These are phyloP conservation scores for Thielaviopsis musarum DNA, from an alignment of 2,329 filamentous ascomycete genomes.

Conservation along the genomic window DNA sequence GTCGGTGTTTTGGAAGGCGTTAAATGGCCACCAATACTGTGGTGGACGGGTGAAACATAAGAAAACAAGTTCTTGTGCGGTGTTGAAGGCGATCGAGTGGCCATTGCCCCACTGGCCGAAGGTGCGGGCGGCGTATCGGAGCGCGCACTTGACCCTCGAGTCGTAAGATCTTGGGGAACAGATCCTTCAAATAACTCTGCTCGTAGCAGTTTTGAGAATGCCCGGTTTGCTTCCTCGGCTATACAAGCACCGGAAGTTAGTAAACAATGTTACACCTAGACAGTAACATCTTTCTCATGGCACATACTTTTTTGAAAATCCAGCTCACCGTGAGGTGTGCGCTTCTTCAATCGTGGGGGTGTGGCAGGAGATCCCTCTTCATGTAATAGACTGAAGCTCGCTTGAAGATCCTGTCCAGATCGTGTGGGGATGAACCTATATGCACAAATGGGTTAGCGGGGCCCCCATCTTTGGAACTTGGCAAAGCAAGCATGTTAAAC, in stretches of 20 bases:
- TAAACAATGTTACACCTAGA: neutral
- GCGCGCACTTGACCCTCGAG: conserved; percentile 6
- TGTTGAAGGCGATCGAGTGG: conserved; percentile 75
- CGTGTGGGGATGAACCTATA: conserved; percentile 85
- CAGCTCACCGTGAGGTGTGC: conserved; percentile 73
- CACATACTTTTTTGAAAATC: conserved; percentile 79
- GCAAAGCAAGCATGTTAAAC: conserved; percentile 15
- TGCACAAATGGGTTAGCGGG: neutral
- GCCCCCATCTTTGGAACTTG: neutral
- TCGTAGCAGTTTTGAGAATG: conserved; percentile 73
- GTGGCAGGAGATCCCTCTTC: conserved; percentile 89
- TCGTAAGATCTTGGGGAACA: conserved; percentile 48
- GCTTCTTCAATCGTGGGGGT: conserved; percentile 69
- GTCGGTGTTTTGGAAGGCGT: conserved; percentile 83
- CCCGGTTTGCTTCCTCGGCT: conserved; percentile 89
- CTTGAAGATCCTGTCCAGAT: conserved; percentile 80
- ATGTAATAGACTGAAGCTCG: conserved; percentile 80
- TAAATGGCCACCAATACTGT: conserved; percentile 57
- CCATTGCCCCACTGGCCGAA: conserved; percentile 45
- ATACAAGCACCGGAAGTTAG: neutral
- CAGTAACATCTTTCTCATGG: neutral
- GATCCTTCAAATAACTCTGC: conserved; percentile 85
- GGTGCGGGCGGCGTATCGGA: conserved; percentile 65
- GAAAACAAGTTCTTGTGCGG: conserved; percentile 95
- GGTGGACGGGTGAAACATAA: conserved; percentile 65